Evolutionary conservation across 768 basidiomycete genomes (phyloP), one percentile per base, ranked within the genome.

Genomic region (Galerina sulciceps): DNA sequence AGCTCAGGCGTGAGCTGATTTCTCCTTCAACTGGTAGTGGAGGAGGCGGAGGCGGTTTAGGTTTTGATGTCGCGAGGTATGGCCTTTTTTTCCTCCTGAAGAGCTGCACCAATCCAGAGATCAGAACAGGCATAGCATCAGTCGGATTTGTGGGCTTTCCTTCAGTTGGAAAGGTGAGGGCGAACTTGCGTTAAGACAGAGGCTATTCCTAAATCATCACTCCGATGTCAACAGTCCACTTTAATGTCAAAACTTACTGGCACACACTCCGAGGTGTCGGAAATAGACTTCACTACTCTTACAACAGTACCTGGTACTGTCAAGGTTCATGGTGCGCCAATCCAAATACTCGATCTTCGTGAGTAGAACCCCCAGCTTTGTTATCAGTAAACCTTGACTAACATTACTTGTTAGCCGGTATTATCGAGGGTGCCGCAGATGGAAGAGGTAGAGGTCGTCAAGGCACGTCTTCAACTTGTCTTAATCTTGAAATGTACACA

Each of bases 341-440:
- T 98, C 67, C 96, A 98, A 67, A 95, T 98, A 61, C 80, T 96
- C 11, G 94, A 96, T 81, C 75, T 96, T 57, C 94, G 92, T 93
- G 67, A 69, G 90, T 79, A 46, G 15, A 40, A 26, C 26, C 11
- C 37, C 20, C 51, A 36, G 46, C 35, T 8, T 52, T 49, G 23
- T 46, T 17, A 15, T 9, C 20, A 40, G 17, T 40, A 13, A 3
- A 43, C 34, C 31, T 5, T 4, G 17, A 10, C 55, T 58, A 22
- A 55, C 38, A 51, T 43, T 36, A 36, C 41, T 44, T 22, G 14
- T 60, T 60, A 93, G 90, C 94, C 62, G 96, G 97, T 80, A 99
- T 99, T 62, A 97, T 99, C 61, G 96, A 98, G 73, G 96, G 96
- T 65, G 96, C 96, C 23, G 94, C 94, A 68, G 96, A 97, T 65